A percentile compares a stretch with the other conserved stretches of the same genome.
These are phyloP conservation scores for Crithidia acanthocephali DNA, from an alignment of 208 protist genomes.

Conservation along the genomic window DNA sequence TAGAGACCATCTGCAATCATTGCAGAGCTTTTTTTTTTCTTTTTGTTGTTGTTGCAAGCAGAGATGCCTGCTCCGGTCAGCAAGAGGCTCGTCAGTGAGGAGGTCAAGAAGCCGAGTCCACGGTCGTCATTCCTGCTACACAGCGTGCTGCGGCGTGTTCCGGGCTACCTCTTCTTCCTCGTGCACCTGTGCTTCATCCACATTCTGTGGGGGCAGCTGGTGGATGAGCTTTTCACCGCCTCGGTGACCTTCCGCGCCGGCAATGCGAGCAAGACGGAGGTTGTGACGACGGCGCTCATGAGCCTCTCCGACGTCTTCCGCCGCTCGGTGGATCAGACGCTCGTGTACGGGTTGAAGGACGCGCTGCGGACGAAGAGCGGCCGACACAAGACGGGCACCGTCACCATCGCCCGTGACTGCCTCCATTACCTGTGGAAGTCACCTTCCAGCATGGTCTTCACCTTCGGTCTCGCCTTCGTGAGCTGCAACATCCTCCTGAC, in stretches of 20 bases:
- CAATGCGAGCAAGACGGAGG: conserved; percentile 17
- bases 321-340: conserved; percentile 28
- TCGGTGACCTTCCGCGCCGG: conserved; percentile 11
- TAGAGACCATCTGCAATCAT: too few species aligned
- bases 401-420: conserved; percentile 8
- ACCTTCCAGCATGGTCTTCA: conserved; percentile 37
- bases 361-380: conserved; percentile 20
- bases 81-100: conserved; percentile 11
- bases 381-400: not conserved
- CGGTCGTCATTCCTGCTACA: conserved; percentile 27
- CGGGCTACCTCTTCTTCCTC: conserved; percentile 35
- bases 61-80: not conserved
- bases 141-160: conserved; percentile 29
- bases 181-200: conserved; percentile 37
- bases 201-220: conserved; percentile 35
- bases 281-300: not conserved
- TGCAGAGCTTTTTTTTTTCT: too few species aligned
- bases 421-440: conserved; percentile 34
- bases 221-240: conserved; percentile 35
- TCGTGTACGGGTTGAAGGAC: conserved; percentile 28
- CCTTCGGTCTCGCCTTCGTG: conserved; percentile 35
- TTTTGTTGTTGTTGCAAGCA: too few species aligned
- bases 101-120: conserved; percentile 6
- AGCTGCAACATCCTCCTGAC: conserved; percentile 22
- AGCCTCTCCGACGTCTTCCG: conserved; percentile 10